phyloP scores from a whole-genome alignment of 139 green algal genomes.

The Edaphochlamys debaryana region DNA sequence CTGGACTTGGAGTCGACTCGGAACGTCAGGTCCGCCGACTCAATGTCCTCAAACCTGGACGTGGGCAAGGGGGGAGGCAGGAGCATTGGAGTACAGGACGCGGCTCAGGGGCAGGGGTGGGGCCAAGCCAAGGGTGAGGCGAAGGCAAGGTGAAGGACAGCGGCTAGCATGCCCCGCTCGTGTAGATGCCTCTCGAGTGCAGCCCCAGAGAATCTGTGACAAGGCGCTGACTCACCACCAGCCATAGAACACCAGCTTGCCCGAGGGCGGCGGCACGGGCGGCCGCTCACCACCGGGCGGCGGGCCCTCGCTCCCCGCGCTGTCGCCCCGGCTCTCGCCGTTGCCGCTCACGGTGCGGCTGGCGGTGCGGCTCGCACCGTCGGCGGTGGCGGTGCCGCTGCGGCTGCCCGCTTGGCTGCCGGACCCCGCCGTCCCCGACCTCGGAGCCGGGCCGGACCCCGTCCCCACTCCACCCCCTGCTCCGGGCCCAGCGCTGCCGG shows the following conservation, averaged over 20 bases:
- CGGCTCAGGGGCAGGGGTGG: background rate
- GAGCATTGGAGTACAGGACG: background rate
- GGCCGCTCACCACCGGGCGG: too few species aligned
- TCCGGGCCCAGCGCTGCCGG: too few species aligned
- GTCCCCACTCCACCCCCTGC: too few species aligned
- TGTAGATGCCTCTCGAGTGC: too few species aligned
- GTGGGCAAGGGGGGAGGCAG: background rate
- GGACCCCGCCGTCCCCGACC: background rate
- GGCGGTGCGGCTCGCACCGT: background rate
- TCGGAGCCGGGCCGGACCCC: too few species aligned
- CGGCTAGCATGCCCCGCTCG: too few species aligned
- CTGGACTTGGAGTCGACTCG: slow-evolving; percentile 3
- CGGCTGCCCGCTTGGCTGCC: background rate
- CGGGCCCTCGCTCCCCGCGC: background rate
- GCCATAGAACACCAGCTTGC: slow-evolving; percentile 17
- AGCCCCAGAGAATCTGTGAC: too few species aligned
- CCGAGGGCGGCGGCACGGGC: slow-evolving; percentile 10
- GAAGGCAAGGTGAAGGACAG: background rate
- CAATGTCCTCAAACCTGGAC: slow-evolving; percentile 32
- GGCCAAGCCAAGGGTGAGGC: background rate
- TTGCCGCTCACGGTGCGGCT: background rate
- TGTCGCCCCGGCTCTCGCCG: background rate
- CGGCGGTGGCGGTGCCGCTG: background rate
- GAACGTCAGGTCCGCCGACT: slow-evolving; percentile 23
- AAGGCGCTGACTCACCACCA: slow-evolving; percentile 41